A percentile compares a stretch with the other conserved stretches of the same genome.
Evolutionary conservation across 495 filamentous ascomycete genomes (phyloP).

Genomic region (Parachaetomium inaequale): DNA sequence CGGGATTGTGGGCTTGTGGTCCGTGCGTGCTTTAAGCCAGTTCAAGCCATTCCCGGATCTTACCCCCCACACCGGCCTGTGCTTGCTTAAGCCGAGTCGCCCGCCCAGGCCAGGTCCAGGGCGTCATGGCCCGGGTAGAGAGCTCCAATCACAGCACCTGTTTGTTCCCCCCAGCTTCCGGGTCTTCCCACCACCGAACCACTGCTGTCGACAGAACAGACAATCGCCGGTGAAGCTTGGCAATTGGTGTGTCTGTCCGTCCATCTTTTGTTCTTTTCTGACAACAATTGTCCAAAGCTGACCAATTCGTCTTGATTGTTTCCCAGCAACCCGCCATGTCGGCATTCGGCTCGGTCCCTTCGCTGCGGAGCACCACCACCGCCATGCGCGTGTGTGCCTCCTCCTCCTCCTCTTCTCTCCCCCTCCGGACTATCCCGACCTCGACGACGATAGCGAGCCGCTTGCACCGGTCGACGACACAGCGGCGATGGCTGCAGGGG

Average conservation of each 20-base stretch:
- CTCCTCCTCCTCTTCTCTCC: background rate
- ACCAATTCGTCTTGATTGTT: no score
- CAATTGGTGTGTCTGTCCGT: constrained; percentile 4
- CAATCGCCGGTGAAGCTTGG: background rate
- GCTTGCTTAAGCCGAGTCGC: background rate
- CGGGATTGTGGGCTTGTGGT: constrained; percentile 9
- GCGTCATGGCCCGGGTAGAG: background rate
- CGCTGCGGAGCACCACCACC: constrained; percentile 23
- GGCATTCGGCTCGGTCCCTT: constrained; percentile 18
- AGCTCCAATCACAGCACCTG: background rate
- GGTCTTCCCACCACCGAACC: background rate
- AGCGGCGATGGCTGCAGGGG: background rate
- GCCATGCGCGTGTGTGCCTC: constrained; percentile 23
- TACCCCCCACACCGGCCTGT: constrained; percentile 1
- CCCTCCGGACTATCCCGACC: constrained; percentile 8
- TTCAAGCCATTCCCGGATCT: no score
- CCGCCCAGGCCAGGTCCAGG: background rate
- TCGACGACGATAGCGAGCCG: constrained; percentile 10
- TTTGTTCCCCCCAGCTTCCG: background rate
- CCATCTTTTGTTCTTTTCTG: background rate
- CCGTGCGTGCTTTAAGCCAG: constrained; percentile 1
- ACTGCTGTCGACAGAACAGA: background rate
- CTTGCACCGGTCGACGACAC: background rate
- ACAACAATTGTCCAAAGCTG: no score
- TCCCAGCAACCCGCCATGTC: constrained; percentile 27